Percentiles rank a stretch among this genome's conserved stretches.
Evolutionary conservation across 2,329 filamentous ascomycete genomes (phyloP).

Genomic region (Cordyceps pruinosa): DNA sequence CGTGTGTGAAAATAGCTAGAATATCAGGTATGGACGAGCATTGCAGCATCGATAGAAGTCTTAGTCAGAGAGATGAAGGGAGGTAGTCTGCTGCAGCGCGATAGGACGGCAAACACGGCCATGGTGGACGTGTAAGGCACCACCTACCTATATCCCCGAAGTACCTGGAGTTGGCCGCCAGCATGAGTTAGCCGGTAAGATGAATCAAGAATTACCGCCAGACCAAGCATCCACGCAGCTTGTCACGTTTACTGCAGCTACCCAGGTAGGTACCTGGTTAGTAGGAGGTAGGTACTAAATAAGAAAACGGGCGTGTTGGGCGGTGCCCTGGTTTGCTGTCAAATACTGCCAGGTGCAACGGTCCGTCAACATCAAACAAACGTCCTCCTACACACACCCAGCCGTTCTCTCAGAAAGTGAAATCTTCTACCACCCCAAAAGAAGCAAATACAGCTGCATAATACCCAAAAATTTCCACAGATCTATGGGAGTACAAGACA

Average conservation of each 20-base stretch:
- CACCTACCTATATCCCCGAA: too few relatives aligned
- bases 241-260: neutral
- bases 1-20: too few relatives aligned
- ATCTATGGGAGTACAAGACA: neutral
- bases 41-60: too few relatives aligned
- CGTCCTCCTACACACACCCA: neutral
- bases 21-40: too few relatives aligned
- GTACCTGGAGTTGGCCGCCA: too few relatives aligned
- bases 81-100: too few relatives aligned
- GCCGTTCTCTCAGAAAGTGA: neutral
- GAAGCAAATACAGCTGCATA: neutral
- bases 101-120: too few relatives aligned
- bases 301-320: neutral
- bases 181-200: too few relatives aligned
- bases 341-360: slow-evolving; percentile 12
- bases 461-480: neutral
- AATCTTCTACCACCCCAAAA: neutral
- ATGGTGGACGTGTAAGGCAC: too few relatives aligned
- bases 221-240: neutral
- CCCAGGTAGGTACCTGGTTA: too few relatives aligned
- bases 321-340: neutral
- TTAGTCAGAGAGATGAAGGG: too few relatives aligned
- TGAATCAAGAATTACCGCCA: neutral
- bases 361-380: slow-evolving; percentile 10
- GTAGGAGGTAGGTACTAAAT: too few relatives aligned